These are phyloP conservation scores for Magnusiomyces paraingens DNA, from an alignment of 1,139 yeast species.

Conservation along the genomic window DNA sequence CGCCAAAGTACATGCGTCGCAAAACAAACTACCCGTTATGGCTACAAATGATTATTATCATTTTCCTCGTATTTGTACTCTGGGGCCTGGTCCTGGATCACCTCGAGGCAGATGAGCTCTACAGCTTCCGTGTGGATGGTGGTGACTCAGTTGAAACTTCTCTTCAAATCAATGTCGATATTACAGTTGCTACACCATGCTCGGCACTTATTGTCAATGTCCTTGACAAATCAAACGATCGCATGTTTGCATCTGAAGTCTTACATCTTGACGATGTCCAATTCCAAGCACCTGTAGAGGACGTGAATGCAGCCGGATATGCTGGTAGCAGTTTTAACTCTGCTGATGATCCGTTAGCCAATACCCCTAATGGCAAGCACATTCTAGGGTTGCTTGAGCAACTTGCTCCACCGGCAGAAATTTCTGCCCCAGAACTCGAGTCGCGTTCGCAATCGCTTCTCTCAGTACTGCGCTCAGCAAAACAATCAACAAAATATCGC, in stretches of 20 bases:
- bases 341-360: too few species aligned
- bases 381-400: too few species aligned
- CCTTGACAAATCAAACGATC: slow-evolving; percentile 69
- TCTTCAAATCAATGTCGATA: slow-evolving; percentile 67
- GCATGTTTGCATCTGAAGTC: slow-evolving; percentile 68
- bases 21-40: too few species aligned
- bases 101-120: slow-evolving; percentile 76
- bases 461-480: too few species aligned
- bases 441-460: too few species aligned
- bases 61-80: slow-evolving; percentile 57
- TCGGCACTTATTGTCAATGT: slow-evolving; percentile 67
- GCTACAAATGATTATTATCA: slow-evolving; percentile 22
- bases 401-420: too few species aligned
- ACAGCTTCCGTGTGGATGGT: slow-evolving; percentile 64
- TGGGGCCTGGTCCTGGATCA: slow-evolving; percentile 88
- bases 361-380: too few species aligned
- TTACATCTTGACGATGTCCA: slow-evolving; percentile 38
- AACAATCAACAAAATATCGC: too few species aligned
- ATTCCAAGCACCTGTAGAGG: neutral
- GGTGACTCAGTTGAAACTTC: slow-evolving; percentile 43
- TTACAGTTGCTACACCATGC: slow-evolving; percentile 83
- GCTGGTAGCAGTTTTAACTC: too few species aligned
- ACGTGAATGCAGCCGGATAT: neutral
- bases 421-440: too few species aligned
- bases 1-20: too few species aligned